Base-by-base conservation (phyloP, 179 eudicot genomes). In the Beta macrorhiza region DNA sequence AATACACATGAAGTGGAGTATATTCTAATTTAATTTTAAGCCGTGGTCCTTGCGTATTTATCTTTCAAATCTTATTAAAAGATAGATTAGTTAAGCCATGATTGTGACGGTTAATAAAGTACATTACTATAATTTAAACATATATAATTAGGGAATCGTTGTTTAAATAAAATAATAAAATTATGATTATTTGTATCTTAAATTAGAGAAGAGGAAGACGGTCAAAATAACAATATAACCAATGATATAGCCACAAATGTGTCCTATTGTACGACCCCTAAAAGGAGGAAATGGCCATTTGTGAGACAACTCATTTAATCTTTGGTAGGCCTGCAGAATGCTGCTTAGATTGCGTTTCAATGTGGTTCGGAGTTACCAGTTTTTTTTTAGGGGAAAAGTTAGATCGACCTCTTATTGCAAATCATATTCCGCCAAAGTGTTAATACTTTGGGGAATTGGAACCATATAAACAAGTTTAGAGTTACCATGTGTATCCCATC, bases 251-350 rank as follows among this genome's bases (percentile, higher is more conserved):
- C 20, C 57, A 42, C 13, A 71, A 47, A 51, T 62, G 61, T 82
- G 81, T 82, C 82, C 82, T 78, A 45, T 78, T 79, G 85, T 79
- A 83, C 82, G 85, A 83, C 85, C 85, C 82, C 70, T 79, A 49
- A 65, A 79, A 65, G 82, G 68, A 74, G 82, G 85, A 78, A 78
- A 78, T 64, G 79, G 69, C 68, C 75, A 55, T 73, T 78, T 73
- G 77, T 63, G 32, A 78, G 74, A 72, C 81, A 77, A 20, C 84
- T 82, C 81, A 72, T 82, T 62, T 14, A 75, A 70, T 80, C 63
- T 44, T 75, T 47, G 81, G 84, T 64, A 51, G 73, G 78, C 73
- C 81, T 69, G 49, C 74, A 16, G 57, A 78, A 53, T 78, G 55
- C 63, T 72, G 73, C 81, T 78, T 83, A 83, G 85, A 83, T 83